Conservation (phyloP, 768 basidiomycete species). For the Dacryopinax spathularia region DNA sequence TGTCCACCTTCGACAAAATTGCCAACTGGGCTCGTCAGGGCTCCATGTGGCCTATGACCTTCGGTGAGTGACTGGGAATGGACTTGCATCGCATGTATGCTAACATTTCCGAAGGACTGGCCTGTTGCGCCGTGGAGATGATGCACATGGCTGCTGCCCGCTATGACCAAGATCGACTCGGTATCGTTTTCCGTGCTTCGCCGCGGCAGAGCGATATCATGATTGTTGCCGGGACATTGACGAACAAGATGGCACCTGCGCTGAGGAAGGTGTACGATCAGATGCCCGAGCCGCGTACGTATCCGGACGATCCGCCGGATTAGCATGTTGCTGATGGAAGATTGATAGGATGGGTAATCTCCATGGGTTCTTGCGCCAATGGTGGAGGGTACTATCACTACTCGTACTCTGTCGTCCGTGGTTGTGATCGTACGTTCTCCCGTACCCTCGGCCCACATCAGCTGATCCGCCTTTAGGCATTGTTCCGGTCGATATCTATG, state of each 20-base stretch:
- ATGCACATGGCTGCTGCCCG: conserved; percentile 99
- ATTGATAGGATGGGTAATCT: conserved; percentile 82
- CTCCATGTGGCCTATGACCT: conserved; percentile 99
- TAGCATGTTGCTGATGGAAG: conserved; percentile 4
- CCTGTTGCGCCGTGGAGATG: conserved; percentile 98
- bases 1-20: conserved; percentile 90
- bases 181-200: conserved; percentile 97
- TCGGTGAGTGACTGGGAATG: conserved; percentile 50
- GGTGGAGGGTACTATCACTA: conserved; percentile 97
- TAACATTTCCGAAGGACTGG: conserved; percentile 47
- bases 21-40: conserved; percentile 96
- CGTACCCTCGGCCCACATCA: background rate
- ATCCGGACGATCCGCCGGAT: background rate
- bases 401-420: conserved; percentile 95
- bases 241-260: conserved; percentile 99
- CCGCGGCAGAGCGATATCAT: conserved; percentile 95
- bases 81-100: background rate
- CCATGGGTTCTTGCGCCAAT: conserved; percentile 99
- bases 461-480: conserved; percentile 42
- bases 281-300: conserved; percentile 91
- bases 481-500: conserved; percentile 96
- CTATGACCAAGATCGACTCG: conserved; percentile 95
- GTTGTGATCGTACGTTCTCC: conserved; percentile 70
- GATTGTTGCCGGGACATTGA: conserved; percentile 98
- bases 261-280: conserved; percentile 93